phyloP scores from a whole-genome alignment of 345 rosid genomes.

The Turritis glabra region DNA sequence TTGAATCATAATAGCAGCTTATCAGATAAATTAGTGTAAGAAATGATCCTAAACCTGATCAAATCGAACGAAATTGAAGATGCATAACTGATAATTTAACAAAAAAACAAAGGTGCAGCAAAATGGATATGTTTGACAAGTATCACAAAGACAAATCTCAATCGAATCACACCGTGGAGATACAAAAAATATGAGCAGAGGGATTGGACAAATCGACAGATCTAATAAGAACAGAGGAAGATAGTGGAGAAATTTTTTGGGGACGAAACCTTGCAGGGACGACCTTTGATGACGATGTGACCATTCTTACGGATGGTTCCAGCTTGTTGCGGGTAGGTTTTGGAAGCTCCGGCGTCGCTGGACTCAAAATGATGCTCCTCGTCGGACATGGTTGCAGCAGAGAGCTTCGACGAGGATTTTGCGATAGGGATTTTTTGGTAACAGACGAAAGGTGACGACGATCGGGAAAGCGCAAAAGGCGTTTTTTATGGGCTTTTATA shows the following conservation, averaged over 20 bases:
- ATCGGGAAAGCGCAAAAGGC: background rate
- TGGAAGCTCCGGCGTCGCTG: constrained; percentile 73
- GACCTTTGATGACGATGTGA: constrained; percentile 57
- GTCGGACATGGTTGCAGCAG: constrained; percentile 51
- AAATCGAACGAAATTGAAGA: background rate
- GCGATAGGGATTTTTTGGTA: background rate
- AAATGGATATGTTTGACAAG: background rate
- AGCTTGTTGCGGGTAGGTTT: constrained; percentile 70
- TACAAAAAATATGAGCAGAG: background rate
- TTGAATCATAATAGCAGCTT: background rate
- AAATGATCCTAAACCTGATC: background rate
- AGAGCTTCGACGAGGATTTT: constrained; percentile 19
- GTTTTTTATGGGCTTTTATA: constrained; percentile 8
- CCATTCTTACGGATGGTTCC: constrained; percentile 71
- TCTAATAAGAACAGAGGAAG: background rate
- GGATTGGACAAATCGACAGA: background rate
- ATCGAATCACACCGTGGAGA: background rate
- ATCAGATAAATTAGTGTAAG: no score
- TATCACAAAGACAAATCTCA: no score
- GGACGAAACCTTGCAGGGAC: constrained; percentile 58
- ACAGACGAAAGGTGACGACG: background rate
- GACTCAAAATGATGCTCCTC: constrained; percentile 73
- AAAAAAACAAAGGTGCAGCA: background rate
- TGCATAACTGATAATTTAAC: background rate
- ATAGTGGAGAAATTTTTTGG: background rate